These are phyloP conservation scores for Apiotrichum laibachii DNA, from an alignment of 1,284 basidiomycete genomes.

Conservation along the genomic window DNA sequence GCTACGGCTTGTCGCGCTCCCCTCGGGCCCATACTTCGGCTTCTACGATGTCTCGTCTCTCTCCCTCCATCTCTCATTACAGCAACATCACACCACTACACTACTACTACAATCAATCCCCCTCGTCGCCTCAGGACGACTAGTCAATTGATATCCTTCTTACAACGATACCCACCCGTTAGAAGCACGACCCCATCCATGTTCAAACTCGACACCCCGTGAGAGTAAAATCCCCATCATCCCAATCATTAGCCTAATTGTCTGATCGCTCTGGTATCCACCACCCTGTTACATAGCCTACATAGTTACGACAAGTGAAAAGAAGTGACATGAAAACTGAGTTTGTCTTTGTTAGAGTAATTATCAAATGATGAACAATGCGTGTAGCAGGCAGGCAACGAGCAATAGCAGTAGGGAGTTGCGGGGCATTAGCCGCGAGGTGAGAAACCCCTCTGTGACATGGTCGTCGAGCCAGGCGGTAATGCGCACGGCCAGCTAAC, in stretches of 20 bases:
- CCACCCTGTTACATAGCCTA: conserved; percentile 7
- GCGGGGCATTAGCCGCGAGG: too few species aligned
- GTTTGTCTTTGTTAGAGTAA: neutral
- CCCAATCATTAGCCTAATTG: neutral
- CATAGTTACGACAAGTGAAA: conserved; percentile 10
- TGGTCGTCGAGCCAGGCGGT: too few species aligned
- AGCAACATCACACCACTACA: neutral
- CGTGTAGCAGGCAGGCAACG: neutral
- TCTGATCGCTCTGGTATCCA: conserved; percentile 5
- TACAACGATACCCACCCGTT: neutral
- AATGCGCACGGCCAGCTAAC: too few species aligned
- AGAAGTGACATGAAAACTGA: conserved; percentile 1
- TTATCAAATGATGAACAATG: neutral
- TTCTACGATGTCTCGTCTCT: conserved; percentile 1
- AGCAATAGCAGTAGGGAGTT: too few species aligned
- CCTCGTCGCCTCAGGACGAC: conserved; percentile 5
- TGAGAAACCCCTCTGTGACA: too few species aligned
- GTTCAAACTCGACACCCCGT: conserved; percentile 1
- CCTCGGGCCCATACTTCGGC: neutral
- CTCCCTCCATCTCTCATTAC: neutral
- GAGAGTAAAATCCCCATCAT: neutral
- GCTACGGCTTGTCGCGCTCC: neutral
- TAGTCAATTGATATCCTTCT: neutral
- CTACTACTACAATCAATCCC: neutral
- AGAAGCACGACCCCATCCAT: conserved; percentile 5